These are phyloP conservation scores for Marasmius tenuissimus DNA, from an alignment of 1,284 basidiomycete species.

Conservation along the genomic window DNA sequence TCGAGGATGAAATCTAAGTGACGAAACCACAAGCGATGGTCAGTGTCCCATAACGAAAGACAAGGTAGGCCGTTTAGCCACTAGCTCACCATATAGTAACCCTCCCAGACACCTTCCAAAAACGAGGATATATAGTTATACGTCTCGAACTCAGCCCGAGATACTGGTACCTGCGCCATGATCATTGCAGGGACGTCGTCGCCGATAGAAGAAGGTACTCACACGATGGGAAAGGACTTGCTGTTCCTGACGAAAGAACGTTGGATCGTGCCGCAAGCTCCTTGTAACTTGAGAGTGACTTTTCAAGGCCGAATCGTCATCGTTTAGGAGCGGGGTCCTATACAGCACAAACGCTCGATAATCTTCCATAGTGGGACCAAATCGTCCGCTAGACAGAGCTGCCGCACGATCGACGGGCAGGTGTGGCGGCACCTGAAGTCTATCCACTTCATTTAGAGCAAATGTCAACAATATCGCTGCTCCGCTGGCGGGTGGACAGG, in stretches of 20 bases:
- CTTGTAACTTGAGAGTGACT: slow-evolving; percentile 23
- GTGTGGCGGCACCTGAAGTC: slow-evolving; percentile 44
- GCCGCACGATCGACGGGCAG: slow-evolving; percentile 46
- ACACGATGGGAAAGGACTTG: neutral
- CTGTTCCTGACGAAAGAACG: slow-evolving; percentile 29
- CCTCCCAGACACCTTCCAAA: slow-evolving; percentile 58
- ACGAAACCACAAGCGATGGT: neutral
- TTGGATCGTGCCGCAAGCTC: slow-evolving; percentile 38
- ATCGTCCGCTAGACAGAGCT: slow-evolving; percentile 38
- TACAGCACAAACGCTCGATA: slow-evolving; percentile 34
- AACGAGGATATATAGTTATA: slow-evolving; percentile 37
- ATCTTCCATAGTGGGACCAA: slow-evolving; percentile 54
- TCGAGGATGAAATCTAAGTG: slow-evolving; percentile 3
- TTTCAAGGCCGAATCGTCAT: slow-evolving; percentile 21
- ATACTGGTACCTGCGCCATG: slow-evolving; percentile 13
- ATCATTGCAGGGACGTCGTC: slow-evolving; percentile 13
- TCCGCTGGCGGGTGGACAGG: slow-evolving; percentile 35
- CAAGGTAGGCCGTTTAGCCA: slow-evolving; percentile 11
- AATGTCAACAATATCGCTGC: slow-evolving; percentile 52
- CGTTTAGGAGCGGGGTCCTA: slow-evolving; percentile 46
- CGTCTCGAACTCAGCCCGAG: slow-evolving; percentile 1
- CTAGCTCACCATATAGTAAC: slow-evolving; percentile 48
- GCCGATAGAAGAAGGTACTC: neutral
- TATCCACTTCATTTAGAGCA: slow-evolving; percentile 44
- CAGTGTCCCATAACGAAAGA: slow-evolving; percentile 6